phyloP scores from a whole-genome alignment of 192 early-diverging fungal species.

The Chytriomyces hyalinus region DNA sequence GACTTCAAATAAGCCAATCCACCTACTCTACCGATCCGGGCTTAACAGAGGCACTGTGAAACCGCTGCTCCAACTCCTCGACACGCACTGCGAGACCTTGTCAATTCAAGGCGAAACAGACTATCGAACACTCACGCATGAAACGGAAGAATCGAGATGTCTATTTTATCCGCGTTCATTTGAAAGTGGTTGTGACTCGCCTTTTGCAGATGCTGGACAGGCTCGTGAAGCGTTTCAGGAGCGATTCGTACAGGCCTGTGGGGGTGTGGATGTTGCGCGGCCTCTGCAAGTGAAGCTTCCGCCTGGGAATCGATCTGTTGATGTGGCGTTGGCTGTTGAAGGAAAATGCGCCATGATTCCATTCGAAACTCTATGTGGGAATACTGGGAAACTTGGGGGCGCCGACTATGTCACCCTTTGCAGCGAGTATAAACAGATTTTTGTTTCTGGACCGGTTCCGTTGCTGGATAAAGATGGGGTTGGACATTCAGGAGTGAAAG shows the following conservation, averaged over 20 bases:
- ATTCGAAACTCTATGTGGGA: conserved; percentile 16
- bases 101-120: not conserved
- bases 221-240: not conserved
- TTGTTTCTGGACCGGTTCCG: conserved; percentile 4
- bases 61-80: conserved; percentile 12
- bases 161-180: conserved; percentile 6
- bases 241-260: not conserved
- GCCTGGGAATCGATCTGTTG: not conserved
- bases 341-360: not conserved
- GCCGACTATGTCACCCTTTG: conserved; percentile 11
- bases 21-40: conserved; percentile 10
- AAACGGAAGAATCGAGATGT: not conserved
- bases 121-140: not conserved
- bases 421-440: not conserved
- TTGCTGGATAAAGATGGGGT: not conserved
- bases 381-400: conserved; percentile 16
- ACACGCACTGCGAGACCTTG: conserved; percentile 13
- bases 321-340: not conserved
- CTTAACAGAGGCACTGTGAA: conserved; percentile 9
- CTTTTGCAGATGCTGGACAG: no score
- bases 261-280: not conserved
- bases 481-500: not conserved
- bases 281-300: not conserved
- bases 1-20: conserved; percentile 28
- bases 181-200: no score